Conservation (phyloP, 2,329 filamentous ascomycete genomes). For the Alternaria ventricosa region DNA sequence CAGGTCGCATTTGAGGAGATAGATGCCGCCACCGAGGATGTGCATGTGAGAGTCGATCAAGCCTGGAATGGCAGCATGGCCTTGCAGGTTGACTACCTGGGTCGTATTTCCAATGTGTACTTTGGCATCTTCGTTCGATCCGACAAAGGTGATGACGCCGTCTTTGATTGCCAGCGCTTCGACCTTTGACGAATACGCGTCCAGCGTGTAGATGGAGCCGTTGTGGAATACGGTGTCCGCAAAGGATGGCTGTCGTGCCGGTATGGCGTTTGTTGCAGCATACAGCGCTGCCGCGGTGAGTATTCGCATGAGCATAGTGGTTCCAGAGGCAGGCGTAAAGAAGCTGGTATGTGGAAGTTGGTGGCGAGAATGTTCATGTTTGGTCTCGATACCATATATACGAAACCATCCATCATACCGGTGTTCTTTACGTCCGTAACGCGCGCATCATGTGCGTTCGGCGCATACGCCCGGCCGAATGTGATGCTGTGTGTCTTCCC, state of each 20-base stretch:
- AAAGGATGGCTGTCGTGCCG: background rate
- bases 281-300: background rate
- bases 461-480: fast-evolving
- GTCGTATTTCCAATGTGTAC: background rate
- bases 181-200: background rate
- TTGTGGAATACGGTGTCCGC: background rate
- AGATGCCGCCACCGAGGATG: constrained; percentile 3
- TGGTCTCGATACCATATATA: background rate
- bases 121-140: background rate
- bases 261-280: background rate
- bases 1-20: constrained; percentile 4
- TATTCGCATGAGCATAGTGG: background rate
- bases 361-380: background rate
- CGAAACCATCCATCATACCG: background rate
- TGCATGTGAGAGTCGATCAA: constrained; percentile 6
- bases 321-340: background rate
- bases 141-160: constrained; percentile 3
- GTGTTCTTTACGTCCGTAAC: fast-evolving
- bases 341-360: background rate
- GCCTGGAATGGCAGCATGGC: constrained; percentile 3
- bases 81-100: constrained; percentile 4
- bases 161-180: background rate
- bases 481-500: background rate
- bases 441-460: fast-evolving
- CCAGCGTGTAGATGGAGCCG: constrained; percentile 7